Evolutionary conservation across 768 basidiomycete species (phyloP).

Genomic region (Rickenella mellea): DNA sequence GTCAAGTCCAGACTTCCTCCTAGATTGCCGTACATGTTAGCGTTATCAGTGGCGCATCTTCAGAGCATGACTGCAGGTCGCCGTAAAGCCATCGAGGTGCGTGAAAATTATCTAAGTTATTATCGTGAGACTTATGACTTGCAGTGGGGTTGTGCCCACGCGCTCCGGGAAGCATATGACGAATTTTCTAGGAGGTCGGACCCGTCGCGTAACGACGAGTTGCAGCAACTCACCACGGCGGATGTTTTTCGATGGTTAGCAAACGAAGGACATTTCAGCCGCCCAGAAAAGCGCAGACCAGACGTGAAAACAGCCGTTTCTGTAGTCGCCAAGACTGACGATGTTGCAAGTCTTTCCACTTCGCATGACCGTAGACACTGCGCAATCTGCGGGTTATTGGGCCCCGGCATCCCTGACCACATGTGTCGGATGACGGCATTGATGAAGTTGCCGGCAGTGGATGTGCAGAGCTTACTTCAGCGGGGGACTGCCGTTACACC

Average conservation of each 20-base stretch:
- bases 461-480: too few species aligned
- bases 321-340: conserved; percentile 1
- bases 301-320: conserved; percentile 7
- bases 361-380: too few species aligned
- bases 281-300: conserved; percentile 16
- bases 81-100: conserved; percentile 39
- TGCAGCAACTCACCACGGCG: conserved; percentile 12
- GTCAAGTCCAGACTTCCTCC: background rate
- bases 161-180: conserved; percentile 28
- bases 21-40: conserved; percentile 29
- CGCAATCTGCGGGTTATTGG: too few species aligned
- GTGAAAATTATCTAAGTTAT: too few species aligned
- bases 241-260: conserved; percentile 38
- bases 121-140: conserved; percentile 2
- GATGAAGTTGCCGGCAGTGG: too few species aligned
- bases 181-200: conserved; percentile 7
- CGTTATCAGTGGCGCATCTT: conserved; percentile 23
- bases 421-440: too few species aligned
- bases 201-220: background rate
- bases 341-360: background rate
- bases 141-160: conserved; percentile 38
- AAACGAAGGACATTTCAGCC: conserved; percentile 28
- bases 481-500: too few species aligned
- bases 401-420: too few species aligned
- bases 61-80: conserved; percentile 29